Base-by-base conservation (phyloP, 805 yeast genomes). In the Pichia insulana region DNA sequence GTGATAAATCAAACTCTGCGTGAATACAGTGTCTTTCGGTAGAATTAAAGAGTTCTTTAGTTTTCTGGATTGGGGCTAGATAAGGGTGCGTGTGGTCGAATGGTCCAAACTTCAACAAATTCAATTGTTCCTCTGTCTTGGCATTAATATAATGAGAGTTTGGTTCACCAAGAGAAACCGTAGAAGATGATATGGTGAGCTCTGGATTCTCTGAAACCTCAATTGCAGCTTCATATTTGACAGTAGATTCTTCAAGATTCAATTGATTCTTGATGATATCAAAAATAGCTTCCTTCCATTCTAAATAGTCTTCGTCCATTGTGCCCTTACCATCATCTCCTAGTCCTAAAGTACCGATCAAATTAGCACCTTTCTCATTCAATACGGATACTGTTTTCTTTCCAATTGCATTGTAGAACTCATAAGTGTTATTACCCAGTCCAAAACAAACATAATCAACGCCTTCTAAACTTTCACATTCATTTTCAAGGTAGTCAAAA, bases 301-400 rank as follows among this genome's bases (percentile, higher is more conserved):
- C 69, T 57, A 92, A 65, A 62, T 77, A 90, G 64, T 92, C 97
- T 64, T 90, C 98, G 62, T 90, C 97, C 72, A 90, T 78, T 42
- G 96, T 77, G 41, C 95, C 97, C 48, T 75, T 74, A 55, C 96
- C 97, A 59, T 90, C 98, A 59, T 90, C 98, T 61, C 96, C 98
- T 62, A 78, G 76, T 37, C 97, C 97, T 46, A 76, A 73, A n/a
- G 68, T 69, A 37, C 92, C 95, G 43, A 92, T 64, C 37, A 79
- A 61, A 34, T 71, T 69, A 25, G 92, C 96, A 41, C 90, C 89
- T 31, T 85, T 80, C 22, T 67, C 70, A 40, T 78, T 64, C 19
- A 71, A 60, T 46, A 70, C 69, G 43, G 73, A 67, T 43, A 71
- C 63, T 37, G 76, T 68, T 54, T 77, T 77, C 46, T 76, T 77